Base-by-base conservation (phyloP, 148 eudicot species). In the Talinum fruticosum region DNA sequence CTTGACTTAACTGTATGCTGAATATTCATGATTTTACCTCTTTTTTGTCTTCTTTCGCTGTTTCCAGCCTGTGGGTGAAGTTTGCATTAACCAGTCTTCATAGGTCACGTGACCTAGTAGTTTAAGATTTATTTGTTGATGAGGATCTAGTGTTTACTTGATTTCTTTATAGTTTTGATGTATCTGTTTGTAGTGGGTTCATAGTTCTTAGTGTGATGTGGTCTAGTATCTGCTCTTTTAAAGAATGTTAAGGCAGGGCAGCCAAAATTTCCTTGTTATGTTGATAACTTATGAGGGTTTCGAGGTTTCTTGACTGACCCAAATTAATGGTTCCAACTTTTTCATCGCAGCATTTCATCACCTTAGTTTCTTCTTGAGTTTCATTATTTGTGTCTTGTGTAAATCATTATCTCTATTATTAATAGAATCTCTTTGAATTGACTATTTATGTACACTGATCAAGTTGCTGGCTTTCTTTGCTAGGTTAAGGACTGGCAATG, bases 401-500 rank as follows among this genome's bases (percentile, higher is more conserved):
- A 23, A 14, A 53, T 49, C 15, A 26, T 16, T 28, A 49, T 68
- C 66, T 51, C 4, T 44, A 21, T 76, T 21, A 36, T 2, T 1
- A 19, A 19, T 28, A 13, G 73, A 74, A 67, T 10, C 29, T 49
- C 34, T 54, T 37, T 53, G 6, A 44, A 35, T 68, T 64, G 12
- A 41, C 19, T 36, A 34, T 6, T 26, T 47, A 32, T 45, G 6
- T 29, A 41, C 16, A 24, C 12, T 64, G 12, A 33, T 72, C 49
- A 44, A 28, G 51, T 45, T 64, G 75, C 18, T 70, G 69, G 51
- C 76, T n/a, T 65, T 47, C 53, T 45, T 26, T 81, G 53, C 78
- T 80, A 96, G 99, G 97, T 89, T 96, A 89, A 93, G 99, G 87
- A 82, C 89, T 53, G 94, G 99, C 80, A 96, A 93, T 86, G 97